These are phyloP conservation scores for Eucalyptus marginata DNA, from an alignment of 345 rosid genomes.

Conservation along the genomic window DNA sequence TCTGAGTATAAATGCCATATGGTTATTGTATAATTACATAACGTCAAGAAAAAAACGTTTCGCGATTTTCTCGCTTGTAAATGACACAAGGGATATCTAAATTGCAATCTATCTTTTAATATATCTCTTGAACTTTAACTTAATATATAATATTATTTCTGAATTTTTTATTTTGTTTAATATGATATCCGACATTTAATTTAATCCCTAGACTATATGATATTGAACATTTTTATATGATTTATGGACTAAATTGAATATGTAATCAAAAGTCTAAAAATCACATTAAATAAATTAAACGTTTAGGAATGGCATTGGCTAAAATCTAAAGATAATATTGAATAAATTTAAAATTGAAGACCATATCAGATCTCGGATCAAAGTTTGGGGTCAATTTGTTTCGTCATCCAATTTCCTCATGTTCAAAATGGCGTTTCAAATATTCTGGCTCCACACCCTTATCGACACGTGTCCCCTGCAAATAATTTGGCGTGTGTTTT, in stretches of 20 bases:
- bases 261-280: fast-evolving
- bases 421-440: background rate
- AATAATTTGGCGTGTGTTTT: background rate
- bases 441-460: background rate
- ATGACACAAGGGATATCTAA: fast-evolving
- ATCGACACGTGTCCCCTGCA: background rate
- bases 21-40: fast-evolving
- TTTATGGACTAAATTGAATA: fast-evolving
- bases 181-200: fast-evolving
- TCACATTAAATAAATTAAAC: too few species aligned
- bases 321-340: fast-evolving
- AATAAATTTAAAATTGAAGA: too few species aligned
- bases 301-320: fast-evolving
- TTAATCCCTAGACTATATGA: fast-evolving
- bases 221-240: fast-evolving
- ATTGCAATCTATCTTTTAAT: fast-evolving
- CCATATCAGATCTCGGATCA: too few species aligned
- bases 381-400: too few species aligned
- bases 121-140: fast-evolving
- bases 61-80: fast-evolving
- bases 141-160: too few species aligned
- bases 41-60: background rate
- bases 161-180: fast-evolving
- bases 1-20: fast-evolving
- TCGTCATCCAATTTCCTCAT: background rate